phyloP scores from a whole-genome alignment of 73 alveolate genomes.

The Durusdinium trenchii region DNA sequence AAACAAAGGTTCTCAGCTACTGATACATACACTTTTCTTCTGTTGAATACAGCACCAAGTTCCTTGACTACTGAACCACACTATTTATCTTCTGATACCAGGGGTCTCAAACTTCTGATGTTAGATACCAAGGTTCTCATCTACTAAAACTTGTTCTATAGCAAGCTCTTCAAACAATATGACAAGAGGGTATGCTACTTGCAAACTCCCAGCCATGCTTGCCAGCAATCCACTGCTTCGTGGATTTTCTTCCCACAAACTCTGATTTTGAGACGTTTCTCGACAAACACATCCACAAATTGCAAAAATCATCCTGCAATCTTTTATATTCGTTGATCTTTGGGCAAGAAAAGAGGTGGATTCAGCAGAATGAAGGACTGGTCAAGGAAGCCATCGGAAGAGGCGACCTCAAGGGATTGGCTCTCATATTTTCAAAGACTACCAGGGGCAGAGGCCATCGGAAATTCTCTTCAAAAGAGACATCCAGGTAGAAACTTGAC shows the following conservation, averaged over 20 bases:
- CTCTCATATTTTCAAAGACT: neutral
- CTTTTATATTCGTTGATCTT: neutral
- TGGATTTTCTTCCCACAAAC: neutral
- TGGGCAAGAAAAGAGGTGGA: neutral
- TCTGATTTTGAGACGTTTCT: neutral
- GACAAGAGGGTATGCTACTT: neutral
- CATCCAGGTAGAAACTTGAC: neutral
- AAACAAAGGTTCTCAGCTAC: neutral
- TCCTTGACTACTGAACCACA: neutral
- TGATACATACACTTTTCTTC: neutral
- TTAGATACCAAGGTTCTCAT: slow-evolving; percentile 4
- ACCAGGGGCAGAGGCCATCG: neutral
- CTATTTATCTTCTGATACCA: neutral
- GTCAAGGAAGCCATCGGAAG: neutral
- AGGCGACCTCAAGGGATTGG: no score
- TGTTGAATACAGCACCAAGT: neutral
- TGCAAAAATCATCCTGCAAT: neutral
- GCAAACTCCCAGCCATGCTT: slow-evolving; percentile 5
- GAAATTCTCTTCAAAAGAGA: neutral
- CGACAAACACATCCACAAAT: no score
- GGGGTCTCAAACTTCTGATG: neutral
- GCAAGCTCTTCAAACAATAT: neutral
- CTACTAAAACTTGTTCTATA: neutral
- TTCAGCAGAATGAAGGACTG: neutral
- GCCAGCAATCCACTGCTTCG: neutral